Evolutionary conservation across 1,139 yeast genomes (phyloP).

Genomic region (Saccharomyces hybrid): DNA sequence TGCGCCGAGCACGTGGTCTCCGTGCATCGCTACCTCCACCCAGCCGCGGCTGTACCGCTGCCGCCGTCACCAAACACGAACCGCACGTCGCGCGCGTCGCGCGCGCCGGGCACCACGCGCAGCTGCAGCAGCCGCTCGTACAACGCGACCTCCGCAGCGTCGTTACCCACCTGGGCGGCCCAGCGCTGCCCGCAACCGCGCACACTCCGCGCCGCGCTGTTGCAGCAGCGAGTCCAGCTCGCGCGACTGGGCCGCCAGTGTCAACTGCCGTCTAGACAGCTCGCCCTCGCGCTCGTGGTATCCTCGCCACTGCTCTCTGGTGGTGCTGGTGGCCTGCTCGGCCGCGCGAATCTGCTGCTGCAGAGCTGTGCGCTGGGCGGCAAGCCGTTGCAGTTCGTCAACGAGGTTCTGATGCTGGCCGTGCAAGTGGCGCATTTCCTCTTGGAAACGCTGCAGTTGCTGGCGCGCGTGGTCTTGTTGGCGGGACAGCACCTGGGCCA

Average conservation of each 20-base stretch:
- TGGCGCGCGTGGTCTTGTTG: background rate
- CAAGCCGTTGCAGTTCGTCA: background rate
- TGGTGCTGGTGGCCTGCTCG: background rate
- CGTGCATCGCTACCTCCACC: background rate
- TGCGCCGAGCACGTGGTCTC: background rate
- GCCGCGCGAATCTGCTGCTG: background rate
- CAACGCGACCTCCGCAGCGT: background rate
- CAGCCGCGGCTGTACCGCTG: background rate
- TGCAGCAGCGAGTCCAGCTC: constrained; percentile 1
- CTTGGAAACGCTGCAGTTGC: background rate
- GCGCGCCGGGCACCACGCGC: background rate
- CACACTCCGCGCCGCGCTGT: background rate
- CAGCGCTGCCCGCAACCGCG: background rate
- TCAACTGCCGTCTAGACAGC: background rate
- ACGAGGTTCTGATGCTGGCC: background rate
- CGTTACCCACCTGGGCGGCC: background rate
- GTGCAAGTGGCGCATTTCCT: background rate
- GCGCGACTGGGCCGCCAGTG: background rate
- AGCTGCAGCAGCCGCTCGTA: constrained; percentile 1
- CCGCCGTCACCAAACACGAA: background rate
- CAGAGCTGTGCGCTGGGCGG: background rate
- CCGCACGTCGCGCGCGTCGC: background rate
- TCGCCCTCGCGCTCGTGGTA: background rate
- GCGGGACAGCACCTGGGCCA: background rate
- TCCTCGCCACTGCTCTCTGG: background rate